phyloP scores from a whole-genome alignment of 345 rosid genomes.

The Erucastrum elatum region DNA sequence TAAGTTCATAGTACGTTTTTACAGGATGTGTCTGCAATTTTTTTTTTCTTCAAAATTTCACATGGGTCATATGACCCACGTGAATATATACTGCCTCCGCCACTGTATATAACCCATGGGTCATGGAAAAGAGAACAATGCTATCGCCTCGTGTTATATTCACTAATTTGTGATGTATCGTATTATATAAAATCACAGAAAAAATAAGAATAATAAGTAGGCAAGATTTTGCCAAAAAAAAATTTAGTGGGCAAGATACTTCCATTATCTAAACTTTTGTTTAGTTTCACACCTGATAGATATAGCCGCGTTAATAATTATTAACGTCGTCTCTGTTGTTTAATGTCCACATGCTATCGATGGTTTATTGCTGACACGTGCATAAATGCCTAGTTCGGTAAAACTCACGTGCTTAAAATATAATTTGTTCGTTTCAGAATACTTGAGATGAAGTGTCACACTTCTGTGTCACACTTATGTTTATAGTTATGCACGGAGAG shows the following conservation, averaged over 20 bases:
- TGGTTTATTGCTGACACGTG: constrained; percentile 3
- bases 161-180: background rate
- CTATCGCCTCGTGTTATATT: background rate
- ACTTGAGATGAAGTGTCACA: constrained; percentile 3
- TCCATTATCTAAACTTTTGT: background rate
- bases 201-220: background rate
- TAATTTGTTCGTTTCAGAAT: background rate
- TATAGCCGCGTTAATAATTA: constrained; percentile 12
- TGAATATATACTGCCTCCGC: too few species aligned
- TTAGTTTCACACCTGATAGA: constrained; percentile 6
- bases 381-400: background rate
- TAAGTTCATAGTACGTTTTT: too few species aligned
- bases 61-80: too few species aligned
- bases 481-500: background rate
- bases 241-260: background rate
- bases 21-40: too few species aligned
- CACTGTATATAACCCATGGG: background rate
- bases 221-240: background rate
- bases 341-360: background rate
- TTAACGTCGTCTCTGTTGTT: background rate
- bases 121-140: background rate
- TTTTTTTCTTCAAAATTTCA: too few species aligned
- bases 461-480: background rate
- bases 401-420: constrained; percentile 15
- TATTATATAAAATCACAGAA: background rate